Evolutionary conservation across 1,284 basidiomycete species (phyloP).

Genomic region (Rhodotorula sp.): DNA sequence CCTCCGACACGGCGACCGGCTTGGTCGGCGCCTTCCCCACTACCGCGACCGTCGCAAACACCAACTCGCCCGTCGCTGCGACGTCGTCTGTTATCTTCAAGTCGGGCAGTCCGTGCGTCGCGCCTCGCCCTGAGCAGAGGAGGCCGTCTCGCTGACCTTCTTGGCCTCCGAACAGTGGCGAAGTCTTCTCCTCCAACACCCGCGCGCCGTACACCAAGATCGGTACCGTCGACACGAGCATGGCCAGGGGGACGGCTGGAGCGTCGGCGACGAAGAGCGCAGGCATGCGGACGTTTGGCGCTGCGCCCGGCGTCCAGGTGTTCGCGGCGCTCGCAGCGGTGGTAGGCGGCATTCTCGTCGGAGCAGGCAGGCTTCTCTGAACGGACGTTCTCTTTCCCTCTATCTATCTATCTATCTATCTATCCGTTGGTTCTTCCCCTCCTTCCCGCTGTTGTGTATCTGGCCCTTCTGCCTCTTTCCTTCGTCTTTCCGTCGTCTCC

Average conservation of each 20-base stretch:
- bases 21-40: slow-evolving; percentile 27
- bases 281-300: not conserved
- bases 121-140: no score
- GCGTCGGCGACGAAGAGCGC: not conserved
- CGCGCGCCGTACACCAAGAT: slow-evolving; percentile 24
- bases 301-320: not conserved
- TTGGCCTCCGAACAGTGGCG: slow-evolving; percentile 8
- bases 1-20: slow-evolving; percentile 24
- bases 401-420: not conserved
- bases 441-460: not conserved
- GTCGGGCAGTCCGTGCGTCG: slow-evolving; percentile 18
- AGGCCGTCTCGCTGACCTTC: not conserved
- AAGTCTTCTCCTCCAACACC: slow-evolving; percentile 17
- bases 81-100: slow-evolving; percentile 6
- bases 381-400: not conserved
- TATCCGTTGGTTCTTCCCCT: not conserved
- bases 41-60: slow-evolving; percentile 19
- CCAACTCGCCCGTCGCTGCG: slow-evolving; percentile 17
- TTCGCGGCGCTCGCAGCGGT: not conserved
- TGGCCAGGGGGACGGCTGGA: not conserved
- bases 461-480: not conserved
- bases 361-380: not conserved
- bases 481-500: not conserved
- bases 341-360: not conserved
- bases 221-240: slow-evolving; percentile 21